A percentile compares a stretch with the other conserved stretches of the same genome.
These are phyloP conservation scores for Thermoascus crustaceus DNA, from an alignment of 2,329 filamentous ascomycete species.

Conservation along the genomic window DNA sequence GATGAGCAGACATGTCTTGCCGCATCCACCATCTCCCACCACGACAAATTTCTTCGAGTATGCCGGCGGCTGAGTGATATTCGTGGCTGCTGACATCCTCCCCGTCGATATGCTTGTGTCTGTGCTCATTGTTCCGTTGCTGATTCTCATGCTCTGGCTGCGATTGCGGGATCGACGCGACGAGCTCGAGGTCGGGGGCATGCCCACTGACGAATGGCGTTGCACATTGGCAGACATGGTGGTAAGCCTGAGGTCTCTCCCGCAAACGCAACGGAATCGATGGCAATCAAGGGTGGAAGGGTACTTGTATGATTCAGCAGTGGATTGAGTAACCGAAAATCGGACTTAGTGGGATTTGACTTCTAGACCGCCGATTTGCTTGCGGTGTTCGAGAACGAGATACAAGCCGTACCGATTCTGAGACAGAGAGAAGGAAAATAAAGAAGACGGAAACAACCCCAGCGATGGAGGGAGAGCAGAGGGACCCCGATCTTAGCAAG, in stretches of 20 bases:
- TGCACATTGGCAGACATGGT: slow-evolving; percentile 47
- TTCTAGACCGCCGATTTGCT: too few relatives aligned
- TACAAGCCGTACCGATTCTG: not conserved
- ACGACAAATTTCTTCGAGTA: slow-evolving; percentile 99
- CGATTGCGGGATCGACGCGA: slow-evolving; percentile 41
- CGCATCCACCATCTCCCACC: slow-evolving; percentile 93
- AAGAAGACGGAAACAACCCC: slow-evolving; percentile 4
- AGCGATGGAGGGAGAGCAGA: too few relatives aligned
- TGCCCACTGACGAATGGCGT: slow-evolving; percentile 47
- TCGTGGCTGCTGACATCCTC: slow-evolving; percentile 69
- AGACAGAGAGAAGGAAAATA: not conserved
- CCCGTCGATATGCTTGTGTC: slow-evolving; percentile 65
- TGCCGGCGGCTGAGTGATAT: slow-evolving; percentile 79
- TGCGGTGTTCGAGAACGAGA: too few relatives aligned
- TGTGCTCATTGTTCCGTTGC: slow-evolving; percentile 85
- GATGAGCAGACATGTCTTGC: slow-evolving; percentile 96
- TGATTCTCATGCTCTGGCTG: slow-evolving; percentile 58
- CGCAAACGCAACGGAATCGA: too few relatives aligned
- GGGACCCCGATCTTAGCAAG: too few relatives aligned
- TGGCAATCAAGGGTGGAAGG: too few relatives aligned
- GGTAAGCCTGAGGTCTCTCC: not conserved
- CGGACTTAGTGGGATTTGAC: too few relatives aligned
- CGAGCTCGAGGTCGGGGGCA: slow-evolving; percentile 32
- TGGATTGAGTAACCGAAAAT: too few relatives aligned
- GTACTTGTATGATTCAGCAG: too few relatives aligned